A percentile compares a stretch with the other conserved stretches of the same genome.
These are phyloP conservation scores for Penicillium parvum DNA, from an alignment of 495 filamentous ascomycete genomes.

Conservation along the genomic window DNA sequence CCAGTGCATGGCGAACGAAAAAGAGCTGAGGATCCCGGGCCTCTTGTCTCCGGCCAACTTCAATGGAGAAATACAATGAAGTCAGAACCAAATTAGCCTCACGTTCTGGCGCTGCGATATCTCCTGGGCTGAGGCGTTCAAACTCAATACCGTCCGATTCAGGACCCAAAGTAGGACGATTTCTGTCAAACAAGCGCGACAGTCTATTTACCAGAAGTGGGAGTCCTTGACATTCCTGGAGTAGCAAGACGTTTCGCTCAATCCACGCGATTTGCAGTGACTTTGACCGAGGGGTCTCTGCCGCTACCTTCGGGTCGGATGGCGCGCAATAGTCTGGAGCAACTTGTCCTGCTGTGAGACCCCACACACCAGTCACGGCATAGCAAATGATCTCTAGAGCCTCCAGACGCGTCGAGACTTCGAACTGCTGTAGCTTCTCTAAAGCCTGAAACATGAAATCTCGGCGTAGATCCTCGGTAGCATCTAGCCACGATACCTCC, in stretches of 20 bases:
- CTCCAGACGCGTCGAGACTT: constrained; percentile 53
- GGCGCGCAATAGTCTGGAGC: constrained; percentile 26
- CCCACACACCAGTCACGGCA: constrained; percentile 72
- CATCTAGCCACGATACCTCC: constrained; percentile 48
- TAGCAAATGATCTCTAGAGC: constrained; percentile 75
- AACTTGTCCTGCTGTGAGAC: constrained; percentile 57
- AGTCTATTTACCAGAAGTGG: constrained; percentile 57
- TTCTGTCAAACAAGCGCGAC: constrained; percentile 53
- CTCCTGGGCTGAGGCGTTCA: constrained; percentile 28
- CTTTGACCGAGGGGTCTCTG: constrained; percentile 42
- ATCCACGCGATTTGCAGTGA: constrained; percentile 67
- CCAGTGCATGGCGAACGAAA: constrained; percentile 34
- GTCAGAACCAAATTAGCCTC: constrained; percentile 54
- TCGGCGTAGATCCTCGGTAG: constrained; percentile 38
- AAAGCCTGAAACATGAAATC: constrained; percentile 42
- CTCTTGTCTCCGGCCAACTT: constrained; percentile 54
- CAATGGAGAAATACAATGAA: constrained; percentile 67
- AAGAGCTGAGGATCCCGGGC: constrained; percentile 20
- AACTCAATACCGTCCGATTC: constrained; percentile 31
- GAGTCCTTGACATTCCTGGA: constrained; percentile 58
- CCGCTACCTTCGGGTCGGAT: constrained; percentile 19
- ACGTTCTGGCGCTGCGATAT: constrained; percentile 38
- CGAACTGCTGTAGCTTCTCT: constrained; percentile 40
- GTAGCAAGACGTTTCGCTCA: constrained; percentile 54
- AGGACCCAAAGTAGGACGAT: constrained; percentile 21